Base-by-base conservation (phyloP, 495 filamentous ascomycete species). In the Arthonia radiata region DNA sequence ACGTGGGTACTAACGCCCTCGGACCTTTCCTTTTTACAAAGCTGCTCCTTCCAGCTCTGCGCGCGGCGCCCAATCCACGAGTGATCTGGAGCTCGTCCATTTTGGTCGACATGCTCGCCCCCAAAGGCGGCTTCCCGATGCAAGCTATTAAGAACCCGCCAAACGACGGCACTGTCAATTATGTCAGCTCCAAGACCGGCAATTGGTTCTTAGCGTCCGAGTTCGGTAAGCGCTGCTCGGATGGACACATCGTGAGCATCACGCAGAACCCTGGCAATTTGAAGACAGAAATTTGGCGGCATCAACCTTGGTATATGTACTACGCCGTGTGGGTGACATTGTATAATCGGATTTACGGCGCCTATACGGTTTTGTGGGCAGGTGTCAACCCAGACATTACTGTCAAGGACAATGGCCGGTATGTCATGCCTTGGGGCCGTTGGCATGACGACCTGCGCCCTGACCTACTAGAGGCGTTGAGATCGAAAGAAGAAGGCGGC, bases 1-100 rank as follows among this genome's bases (percentile, higher is more conserved):
- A 49, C 12, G 26, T 61, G 1, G 53, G 52, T 12, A 39, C 42
- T 1, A 61, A 60, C 43, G 36, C 33, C 13, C 14, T 60, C 11
- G 50, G 35, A 0, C 38, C 47, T 1, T 52, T 47, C 33, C 27
- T 59, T 3, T 44, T 60, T 27, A 56, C 54, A 7, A 29, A 48
- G 15, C 43, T 58, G 1, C 40, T 59, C 5, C 44, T 40, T 0
- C 56, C 56, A 0, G n/a, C n/a, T n/a, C n/a, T n/a, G n/a, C n/a
- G n/a, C n/a, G n/a, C n/a, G n/a, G n/a, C n/a, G n/a, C n/a, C n/a
- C n/a, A n/a, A n/a, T n/a, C n/a, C n/a, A n/a, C n/a, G n/a, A n/a
- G n/a, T n/a, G n/a, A n/a, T n/a, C n/a, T n/a, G n/a, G n/a, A n/a
- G n/a, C n/a, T n/a, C n/a, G n/a, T n/a, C n/a, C n/a, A n/a, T n/a